Evolutionary conservation across 192 early-diverging fungal genomes (phyloP), one percentile per base, ranked within the genome.

Genomic region (Globomyces pollinis-pini): DNA sequence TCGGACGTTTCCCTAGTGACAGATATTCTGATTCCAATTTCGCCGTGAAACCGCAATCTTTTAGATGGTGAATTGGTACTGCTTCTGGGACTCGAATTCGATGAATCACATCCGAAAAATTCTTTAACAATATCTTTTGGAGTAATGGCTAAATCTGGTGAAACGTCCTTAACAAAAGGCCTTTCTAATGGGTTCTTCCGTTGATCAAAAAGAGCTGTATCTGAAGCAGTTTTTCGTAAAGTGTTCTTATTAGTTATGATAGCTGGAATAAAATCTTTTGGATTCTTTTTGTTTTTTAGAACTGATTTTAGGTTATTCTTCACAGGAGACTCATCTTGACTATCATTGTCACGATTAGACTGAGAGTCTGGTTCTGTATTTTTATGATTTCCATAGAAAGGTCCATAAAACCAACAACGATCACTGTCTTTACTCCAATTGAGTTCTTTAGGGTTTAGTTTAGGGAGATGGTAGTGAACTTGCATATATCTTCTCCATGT

Each of bases 401-500:
- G 50, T 20, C 31, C 50, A 23, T 52, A 52, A 36, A 52, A 52
- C 50, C 50, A 52, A 0, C 13, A 20, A 9, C 13, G 15, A 16
- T 52, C 50, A n/a, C 26, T 31, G 50, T 52, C 50, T 31, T 36
- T 31, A 18, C 21, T 18, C 50, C 50, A 52, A 23, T 52, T 23
- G 16, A 52, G 12, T 6, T 34, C 50, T 24, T 36, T 13, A 12
- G 50, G 50, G 50, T 52, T 36, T 13, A 13, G 26, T 52, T 34
- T 34, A n/a, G 31, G 31, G 9, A 52, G 13, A 36, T 52, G 15
- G 31, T 36, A n/a, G 15, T 36, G 15, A 20, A n/a, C 16, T 36
- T 52, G 50, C 13, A 52, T 23, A 23, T 34, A 52, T 52, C 21
- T 52, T 52, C 50, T 52, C 50, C 50, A 52, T 9, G 50, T 52